Evolutionary conservation across 1,284 basidiomycete genomes (phyloP).

Genomic region (Malassezia obtusa): DNA sequence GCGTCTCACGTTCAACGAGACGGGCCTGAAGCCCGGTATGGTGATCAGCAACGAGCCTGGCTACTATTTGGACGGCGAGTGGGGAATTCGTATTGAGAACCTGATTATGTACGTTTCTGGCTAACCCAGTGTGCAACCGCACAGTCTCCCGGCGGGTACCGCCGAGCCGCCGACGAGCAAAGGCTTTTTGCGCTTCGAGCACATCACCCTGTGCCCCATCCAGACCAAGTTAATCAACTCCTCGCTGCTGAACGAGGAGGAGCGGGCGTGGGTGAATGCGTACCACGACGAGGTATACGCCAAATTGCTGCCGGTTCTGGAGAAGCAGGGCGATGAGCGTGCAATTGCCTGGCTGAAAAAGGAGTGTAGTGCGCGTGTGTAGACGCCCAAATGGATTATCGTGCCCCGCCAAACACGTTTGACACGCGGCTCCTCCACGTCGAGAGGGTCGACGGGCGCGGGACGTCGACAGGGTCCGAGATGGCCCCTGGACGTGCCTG

Average conservation of each 20-base stretch:
- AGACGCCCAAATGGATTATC: neutral
- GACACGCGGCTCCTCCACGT: neutral
- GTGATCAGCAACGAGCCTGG: conserved; percentile 60
- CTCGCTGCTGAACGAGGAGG: conserved; percentile 58
- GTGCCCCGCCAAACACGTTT: neutral
- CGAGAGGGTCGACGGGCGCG: neutral
- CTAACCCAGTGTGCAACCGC: conserved; percentile 2
- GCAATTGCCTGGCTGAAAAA: conserved; percentile 70
- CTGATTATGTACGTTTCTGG: conserved; percentile 23
- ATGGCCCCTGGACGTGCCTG: neutral
- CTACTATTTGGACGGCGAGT: conserved; percentile 81
- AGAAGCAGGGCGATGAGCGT: conserved; percentile 56
- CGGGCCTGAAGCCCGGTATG: conserved; percentile 43
- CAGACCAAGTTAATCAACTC: conserved; percentile 71
- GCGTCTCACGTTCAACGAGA: conserved; percentile 42
- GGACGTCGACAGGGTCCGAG: neutral
- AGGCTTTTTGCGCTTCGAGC: conserved; percentile 34
- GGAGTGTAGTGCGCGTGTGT: conserved; percentile 49
- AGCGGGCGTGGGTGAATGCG: conserved; percentile 70
- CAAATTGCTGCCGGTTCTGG: conserved; percentile 68
- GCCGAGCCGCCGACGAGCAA: conserved; percentile 25
- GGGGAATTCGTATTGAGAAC: conserved; percentile 87
- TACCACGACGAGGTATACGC: conserved; percentile 70
- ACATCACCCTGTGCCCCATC: conserved; percentile 57
- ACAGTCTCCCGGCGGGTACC: conserved; percentile 3